Percentiles rank a stretch among this genome's conserved stretches.
Evolutionary conservation across 306 rosid genomes (phyloP).

Genomic region (Fragaria ananassa): DNA sequence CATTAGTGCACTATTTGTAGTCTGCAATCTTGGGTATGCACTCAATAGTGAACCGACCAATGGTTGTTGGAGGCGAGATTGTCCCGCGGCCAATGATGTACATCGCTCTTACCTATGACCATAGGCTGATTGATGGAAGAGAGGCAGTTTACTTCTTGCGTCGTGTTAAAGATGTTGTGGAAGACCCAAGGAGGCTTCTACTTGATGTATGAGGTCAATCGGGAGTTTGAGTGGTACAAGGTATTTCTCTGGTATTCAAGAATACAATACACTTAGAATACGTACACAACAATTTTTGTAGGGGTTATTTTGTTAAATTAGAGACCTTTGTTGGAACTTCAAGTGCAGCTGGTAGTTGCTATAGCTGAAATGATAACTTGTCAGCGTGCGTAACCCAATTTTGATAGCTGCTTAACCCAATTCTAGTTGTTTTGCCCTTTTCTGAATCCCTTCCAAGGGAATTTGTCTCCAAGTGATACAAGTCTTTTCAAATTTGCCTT

Average conservation of each 20-base stretch:
- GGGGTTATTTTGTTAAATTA: constrained; percentile 12
- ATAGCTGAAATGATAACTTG: constrained; percentile 18
- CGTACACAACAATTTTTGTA: constrained; percentile 31
- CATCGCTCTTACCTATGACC: constrained; percentile 79
- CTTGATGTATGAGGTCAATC: constrained; percentile 51
- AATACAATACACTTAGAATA: constrained; percentile 15
- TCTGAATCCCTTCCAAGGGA: background rate
- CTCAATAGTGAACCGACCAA: constrained; percentile 68
- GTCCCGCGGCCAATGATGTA: constrained; percentile 82
- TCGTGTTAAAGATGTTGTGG: constrained; percentile 70
- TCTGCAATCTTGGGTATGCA: constrained; percentile 88
- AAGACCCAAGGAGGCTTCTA: constrained; percentile 78
- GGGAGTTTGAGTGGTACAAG: constrained; percentile 13
- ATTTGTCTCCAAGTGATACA: background rate
- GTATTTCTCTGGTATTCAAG: constrained; percentile 5
- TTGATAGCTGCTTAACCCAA: background rate
- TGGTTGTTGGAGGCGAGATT: constrained; percentile 63
- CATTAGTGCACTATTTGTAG: constrained; percentile 35
- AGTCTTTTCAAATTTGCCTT: background rate
- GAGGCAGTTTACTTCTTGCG: constrained; percentile 86
- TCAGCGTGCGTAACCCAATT: background rate
- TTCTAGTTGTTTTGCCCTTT: background rate
- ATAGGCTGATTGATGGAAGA: constrained; percentile 80
- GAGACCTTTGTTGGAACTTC: constrained; percentile 26
- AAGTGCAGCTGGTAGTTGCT: constrained; percentile 35